Percentiles rank a stretch among this genome's conserved stretches.
phyloP scores from a whole-genome alignment of 352 stramenopile species.

The Globisporangium alternatum region DNA sequence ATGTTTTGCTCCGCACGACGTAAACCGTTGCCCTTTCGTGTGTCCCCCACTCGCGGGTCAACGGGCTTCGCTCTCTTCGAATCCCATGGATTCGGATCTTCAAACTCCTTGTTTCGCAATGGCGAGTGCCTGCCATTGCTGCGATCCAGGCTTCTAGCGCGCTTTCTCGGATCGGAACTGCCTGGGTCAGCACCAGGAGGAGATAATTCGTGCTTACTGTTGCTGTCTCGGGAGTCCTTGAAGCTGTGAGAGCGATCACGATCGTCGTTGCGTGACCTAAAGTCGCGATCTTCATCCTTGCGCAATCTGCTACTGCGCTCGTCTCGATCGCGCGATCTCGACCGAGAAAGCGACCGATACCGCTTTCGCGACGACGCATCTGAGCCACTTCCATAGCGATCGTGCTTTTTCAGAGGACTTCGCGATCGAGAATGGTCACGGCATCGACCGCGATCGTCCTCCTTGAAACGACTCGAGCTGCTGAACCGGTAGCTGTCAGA shows the following conservation, averaged over 20 bases:
- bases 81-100: slow-evolving; percentile 2
- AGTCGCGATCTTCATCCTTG: background rate
- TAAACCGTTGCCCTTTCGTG: background rate
- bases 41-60: background rate
- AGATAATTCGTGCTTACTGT: background rate
- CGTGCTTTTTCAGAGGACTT: slow-evolving; percentile 25
- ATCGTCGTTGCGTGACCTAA: slow-evolving; percentile 1
- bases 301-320: slow-evolving; percentile 3
- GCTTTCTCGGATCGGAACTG: slow-evolving; percentile 2
- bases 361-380: slow-evolving; percentile 4
- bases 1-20: background rate
- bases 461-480: background rate
- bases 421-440: slow-evolving; percentile 27
- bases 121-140: background rate
- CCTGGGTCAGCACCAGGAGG: background rate
- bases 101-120: background rate
- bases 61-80: slow-evolving; percentile 2
- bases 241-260: background rate
- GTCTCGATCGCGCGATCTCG: slow-evolving; percentile 14
- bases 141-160: background rate
- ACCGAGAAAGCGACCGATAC: slow-evolving; percentile 14
- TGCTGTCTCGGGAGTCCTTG: background rate
- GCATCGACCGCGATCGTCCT: slow-evolving; percentile 6
- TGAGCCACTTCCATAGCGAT: slow-evolving; percentile 20
- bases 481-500: slow-evolving; percentile 21